Percentiles rank a stretch among this genome's conserved stretches.
Evolutionary conservation across 441 rosid genomes (phyloP).

Genomic region (Cnidoscolus chayamansa): DNA sequence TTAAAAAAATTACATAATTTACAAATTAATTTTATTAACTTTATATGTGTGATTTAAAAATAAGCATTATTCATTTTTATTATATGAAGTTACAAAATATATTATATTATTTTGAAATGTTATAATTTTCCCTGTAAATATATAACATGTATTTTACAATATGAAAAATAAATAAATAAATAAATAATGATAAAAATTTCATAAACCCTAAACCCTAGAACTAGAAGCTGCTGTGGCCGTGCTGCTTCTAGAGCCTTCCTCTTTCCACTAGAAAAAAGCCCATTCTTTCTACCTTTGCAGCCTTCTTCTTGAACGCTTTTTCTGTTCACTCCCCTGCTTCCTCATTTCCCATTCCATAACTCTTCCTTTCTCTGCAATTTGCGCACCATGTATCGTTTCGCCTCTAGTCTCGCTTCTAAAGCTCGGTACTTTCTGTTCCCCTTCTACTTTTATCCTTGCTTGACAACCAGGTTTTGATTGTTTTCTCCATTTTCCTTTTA

Average conservation of each 20-base stretch:
- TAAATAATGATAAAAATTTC: too few relatives aligned
- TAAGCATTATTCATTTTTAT: too few relatives aligned
- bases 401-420: conserved; percentile 65
- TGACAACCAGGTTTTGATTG: neutral
- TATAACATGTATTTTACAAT: too few relatives aligned
- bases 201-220: conserved; percentile 62
- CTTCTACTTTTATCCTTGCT: neutral
- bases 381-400: conserved; percentile 63
- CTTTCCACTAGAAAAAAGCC: conserved; percentile 25
- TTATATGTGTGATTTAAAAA: too few relatives aligned
- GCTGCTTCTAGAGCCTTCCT: conserved; percentile 49
- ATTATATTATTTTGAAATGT: too few relatives aligned
- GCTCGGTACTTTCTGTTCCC: conserved; percentile 46
- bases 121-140: too few relatives aligned
- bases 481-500: neutral
- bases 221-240: conserved; percentile 17
- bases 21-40: too few relatives aligned
- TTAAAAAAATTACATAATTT: too few relatives aligned
- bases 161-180: too few relatives aligned
- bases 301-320: neutral
- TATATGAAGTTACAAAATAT: too few relatives aligned
- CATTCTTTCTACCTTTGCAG: neutral
- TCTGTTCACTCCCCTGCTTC: neutral
- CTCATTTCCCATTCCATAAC: neutral
- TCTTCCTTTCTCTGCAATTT: neutral